Base-by-base conservation (phyloP, 2,329 filamentous ascomycete genomes). In the Alternaria sp. region DNA sequence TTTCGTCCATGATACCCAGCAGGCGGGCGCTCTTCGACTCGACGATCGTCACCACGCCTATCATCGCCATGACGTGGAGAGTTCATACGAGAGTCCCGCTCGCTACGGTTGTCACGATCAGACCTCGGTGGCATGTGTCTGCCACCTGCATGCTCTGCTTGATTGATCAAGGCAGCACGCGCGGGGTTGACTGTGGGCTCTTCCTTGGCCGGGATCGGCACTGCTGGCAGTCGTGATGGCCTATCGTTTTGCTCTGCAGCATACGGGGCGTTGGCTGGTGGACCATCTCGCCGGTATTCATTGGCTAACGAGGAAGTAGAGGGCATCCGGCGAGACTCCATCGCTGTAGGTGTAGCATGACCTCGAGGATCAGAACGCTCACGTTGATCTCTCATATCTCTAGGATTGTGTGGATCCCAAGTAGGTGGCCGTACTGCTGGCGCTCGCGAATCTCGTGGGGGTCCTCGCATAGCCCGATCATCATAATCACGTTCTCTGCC, bases 81-180 rank as follows among this genome's bases (percentile, higher is more conserved):
- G 20, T 75, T 69, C 48, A 71, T 67, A 28, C 70, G 72, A 12
- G 70, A 63, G 16, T 67, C 71, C 59, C 75, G 69, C 22, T 78
- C 76, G 54, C 69, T 67, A 55, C 70, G 78, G 45, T 41, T 62
- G 48, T 76, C 76, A 54, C 73, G 73, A 36, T 76, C 74, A 20
- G 65, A 36, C 28, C 65, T 61, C 50, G 69, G 54, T 56, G 69
- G 48, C 51, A 80, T 78, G 18, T 67, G 66, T 50, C 73, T 67
- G 14, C 63, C 63, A 40, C 36, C 36, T 40, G 36, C n/a, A 51
- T 71, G 61, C 16, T 78, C 74, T 7, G 61, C 70, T 30, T 72
- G 71, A 30, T 78, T 75, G 43, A 83, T 81, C 36, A 82, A 60
- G 14, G 80, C 79, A 59, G 80, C 75, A 20, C 82, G 80, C 18